phyloP scores from a whole-genome alignment of 2,329 filamentous ascomycete species.

The Saccharata proteae region DNA sequence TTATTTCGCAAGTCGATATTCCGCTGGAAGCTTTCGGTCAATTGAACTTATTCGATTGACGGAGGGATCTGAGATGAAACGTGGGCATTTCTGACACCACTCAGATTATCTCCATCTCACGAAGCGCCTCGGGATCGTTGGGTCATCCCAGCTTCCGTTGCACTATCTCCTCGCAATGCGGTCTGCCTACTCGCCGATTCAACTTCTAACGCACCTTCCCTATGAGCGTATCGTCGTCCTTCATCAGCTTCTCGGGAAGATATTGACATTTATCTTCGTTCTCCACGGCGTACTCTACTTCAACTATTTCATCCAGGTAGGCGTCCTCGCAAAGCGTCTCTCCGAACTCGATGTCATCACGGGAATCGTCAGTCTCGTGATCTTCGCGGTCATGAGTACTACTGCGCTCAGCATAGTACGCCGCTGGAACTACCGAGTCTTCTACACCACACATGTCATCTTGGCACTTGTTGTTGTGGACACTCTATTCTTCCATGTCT shows the following conservation, averaged over 20 bases:
- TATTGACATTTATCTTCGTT: slow-evolving; percentile 39
- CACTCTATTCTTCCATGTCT: slow-evolving; percentile 43
- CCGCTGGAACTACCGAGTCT: slow-evolving; percentile 37
- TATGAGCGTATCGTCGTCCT: slow-evolving; percentile 36
- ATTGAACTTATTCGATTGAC: neutral
- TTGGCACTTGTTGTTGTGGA: slow-evolving; percentile 38
- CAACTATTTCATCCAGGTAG: slow-evolving; percentile 42
- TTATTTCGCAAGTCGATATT: too few species aligned
- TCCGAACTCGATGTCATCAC: slow-evolving; percentile 45
- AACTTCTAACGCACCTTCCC: slow-evolving; percentile 39
- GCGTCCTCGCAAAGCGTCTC: slow-evolving; percentile 41
- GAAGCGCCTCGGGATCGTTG: slow-evolving; percentile 48
- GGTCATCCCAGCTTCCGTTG: slow-evolving; percentile 45
- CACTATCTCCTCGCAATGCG: slow-evolving; percentile 46
- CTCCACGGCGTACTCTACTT: slow-evolving; percentile 44
- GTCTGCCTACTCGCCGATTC: slow-evolving; percentile 38
- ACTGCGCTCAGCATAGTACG: slow-evolving; percentile 38
- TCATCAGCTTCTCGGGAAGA: slow-evolving; percentile 47
- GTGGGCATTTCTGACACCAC: slow-evolving; percentile 4
- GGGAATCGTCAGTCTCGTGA: slow-evolving; percentile 37
- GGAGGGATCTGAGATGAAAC: neutral
- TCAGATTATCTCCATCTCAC: slow-evolving; percentile 52
- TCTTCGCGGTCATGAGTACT: slow-evolving; percentile 34
- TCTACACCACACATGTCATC: slow-evolving; percentile 44
- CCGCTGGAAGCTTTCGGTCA: too few species aligned